Base-by-base conservation (phyloP, 768 basidiomycete species). In the Scleroderma citrinum region DNA sequence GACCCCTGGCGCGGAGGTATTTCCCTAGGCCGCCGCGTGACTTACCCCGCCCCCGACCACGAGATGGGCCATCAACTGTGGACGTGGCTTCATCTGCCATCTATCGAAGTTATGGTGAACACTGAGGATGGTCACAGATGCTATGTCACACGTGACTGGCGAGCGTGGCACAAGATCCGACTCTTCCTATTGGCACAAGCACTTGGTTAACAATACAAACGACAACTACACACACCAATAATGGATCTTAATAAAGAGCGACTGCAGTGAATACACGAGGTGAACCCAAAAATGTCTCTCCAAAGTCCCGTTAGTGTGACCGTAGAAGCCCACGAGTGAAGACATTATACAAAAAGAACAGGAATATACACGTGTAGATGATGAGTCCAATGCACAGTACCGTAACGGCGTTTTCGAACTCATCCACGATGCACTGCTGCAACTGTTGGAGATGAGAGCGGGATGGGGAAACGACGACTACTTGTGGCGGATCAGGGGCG, bases 11-110 rank as follows among this genome's bases (percentile, higher is more conserved):
- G 23, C 86, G 80, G 17, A 88, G 72, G 58, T 83, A 85, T 66
- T 88, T 89, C 0, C 86, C 86, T 3, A 81, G 68, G 2, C 85
- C 84, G 1, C 86, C 85, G 46, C 84, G 75, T 45, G 81, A 78
- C 58, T 75, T 77, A 21, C 78, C 74, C 49, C 79, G 66, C 0
- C 80, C 80, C 48, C 80, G 73, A 8, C 65, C 57, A 26, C 50
- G 61, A 39, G 55, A 29, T n/a, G 55, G 52, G n/a, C 20, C 53
- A 0, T 53, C 35, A 3, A 54, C 31, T 13, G 30, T 24, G 24
- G 61, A 46, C 3, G 53, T n/a, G 12, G 7, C 53, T 29, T 46
- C 31, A 23, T 64, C 57, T 29, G 24, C 16, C 40, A 42, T 42
- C 12, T 14, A 42, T n/a, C 23, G 24, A n/a, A 16, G 13, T 24